Conservation (phyloP, 305 asterid genomes). For the Solanum hybrid region DNA sequence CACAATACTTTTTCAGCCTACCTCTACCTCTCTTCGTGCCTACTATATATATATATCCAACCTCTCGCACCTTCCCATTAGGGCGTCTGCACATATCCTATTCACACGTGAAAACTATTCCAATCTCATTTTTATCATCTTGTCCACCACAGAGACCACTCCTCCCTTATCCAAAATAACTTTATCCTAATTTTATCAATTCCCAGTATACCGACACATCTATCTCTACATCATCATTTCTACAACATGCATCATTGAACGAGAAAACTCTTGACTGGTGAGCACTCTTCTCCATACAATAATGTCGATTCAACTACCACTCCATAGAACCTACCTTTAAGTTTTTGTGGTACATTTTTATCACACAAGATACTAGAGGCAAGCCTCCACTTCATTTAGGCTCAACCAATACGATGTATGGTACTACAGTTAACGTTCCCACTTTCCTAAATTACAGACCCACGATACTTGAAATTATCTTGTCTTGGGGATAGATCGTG, state of each 20-base stretch:
- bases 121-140: background rate
- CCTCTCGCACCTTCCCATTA: background rate
- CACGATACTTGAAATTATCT: background rate
- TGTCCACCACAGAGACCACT: background rate
- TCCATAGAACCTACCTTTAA: background rate
- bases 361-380: background rate
- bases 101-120: background rate
- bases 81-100: background rate
- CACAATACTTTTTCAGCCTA: background rate
- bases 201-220: background rate
- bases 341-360: background rate
- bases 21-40: background rate
- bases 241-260: background rate
- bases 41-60: background rate
- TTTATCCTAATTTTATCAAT: too few relatives aligned
- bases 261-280: background rate
- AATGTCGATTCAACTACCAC: background rate
- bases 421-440: too few relatives aligned
- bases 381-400: background rate
- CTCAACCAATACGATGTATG: background rate
- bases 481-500: background rate
- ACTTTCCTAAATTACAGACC: background rate
- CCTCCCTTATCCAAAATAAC: background rate
- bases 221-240: background rate
- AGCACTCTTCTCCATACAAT: background rate